Base-by-base conservation (phyloP, 441 rosid genomes). In the Eugenia klotzschiana region DNA sequence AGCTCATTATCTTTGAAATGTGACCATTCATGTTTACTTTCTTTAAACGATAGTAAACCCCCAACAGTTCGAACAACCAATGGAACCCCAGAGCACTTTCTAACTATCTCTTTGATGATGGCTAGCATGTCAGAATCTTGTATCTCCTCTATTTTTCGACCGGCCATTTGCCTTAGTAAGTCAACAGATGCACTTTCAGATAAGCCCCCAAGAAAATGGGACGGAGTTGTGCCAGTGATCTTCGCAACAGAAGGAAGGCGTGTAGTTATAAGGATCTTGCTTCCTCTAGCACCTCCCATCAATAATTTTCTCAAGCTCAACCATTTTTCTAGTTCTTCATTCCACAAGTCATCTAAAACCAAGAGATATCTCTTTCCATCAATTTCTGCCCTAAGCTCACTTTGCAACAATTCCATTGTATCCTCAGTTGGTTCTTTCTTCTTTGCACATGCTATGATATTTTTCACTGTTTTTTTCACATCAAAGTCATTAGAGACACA, bases 121-220 rank as follows among this genome's bases (percentile, higher is more conserved):
- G 2, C 69, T 26, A 6, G 1, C 9, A 1, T 57, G 0, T 57
- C 20, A 0, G 1, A 8, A 57, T 57, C 69, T 13, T 26, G 37
- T 26, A 1, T 13, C 0, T 57, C 9, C 2, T 13, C 20, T 13
- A 5, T 1, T 0, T 13, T 26, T 0, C 0, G 2, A 6, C 0
- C 6, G 26, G 69, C 69, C 4, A 26, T 0, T 57, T 26, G 18
- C 69, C 3, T 57, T 13, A 25, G 0, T 26, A 57, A 26, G 0
- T 57, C 0, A 26, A 57, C 0, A 26, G 69, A 57, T 0, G 1
- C 37, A 6, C 9, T 26, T 26, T 26, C 10, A 0, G 4, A 26
- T 57, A 57, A 57, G 0, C 0, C 1, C 4, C 0, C 0, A 0
- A 57, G 69, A 57, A 0, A 0, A 57, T 57, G 4, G 1, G 4